These are phyloP conservation scores for Solanum ossicruentum DNA, from an alignment of 257 asterid genomes.

Conservation along the genomic window DNA sequence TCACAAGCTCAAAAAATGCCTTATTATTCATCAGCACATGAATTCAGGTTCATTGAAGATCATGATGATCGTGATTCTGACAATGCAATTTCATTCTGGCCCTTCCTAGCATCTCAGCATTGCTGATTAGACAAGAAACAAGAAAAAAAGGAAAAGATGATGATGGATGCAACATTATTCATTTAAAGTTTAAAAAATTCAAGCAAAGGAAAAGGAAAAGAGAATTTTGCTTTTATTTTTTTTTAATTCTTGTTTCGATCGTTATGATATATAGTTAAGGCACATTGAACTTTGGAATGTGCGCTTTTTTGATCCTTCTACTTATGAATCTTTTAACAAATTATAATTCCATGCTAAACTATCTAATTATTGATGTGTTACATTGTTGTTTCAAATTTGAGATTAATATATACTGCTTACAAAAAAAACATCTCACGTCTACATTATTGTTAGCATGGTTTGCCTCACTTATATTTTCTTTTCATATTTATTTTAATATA, in stretches of 20 bases:
- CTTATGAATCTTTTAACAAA: background rate
- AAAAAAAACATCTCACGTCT: background rate
- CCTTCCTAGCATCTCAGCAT: constrained; percentile 27
- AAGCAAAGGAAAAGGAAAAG: constrained; percentile 23
- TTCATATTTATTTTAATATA: background rate
- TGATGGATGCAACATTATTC: constrained; percentile 12
- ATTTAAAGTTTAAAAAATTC: constrained; percentile 30
- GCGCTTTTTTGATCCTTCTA: background rate
- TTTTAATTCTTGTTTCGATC: background rate
- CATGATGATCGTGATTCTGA: constrained; percentile 36
- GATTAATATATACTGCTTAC: background rate
- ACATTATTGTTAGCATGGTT: background rate
- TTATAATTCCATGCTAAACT: background rate
- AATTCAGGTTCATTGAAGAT: constrained; percentile 48
- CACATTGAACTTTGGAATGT: background rate
- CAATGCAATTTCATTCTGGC: constrained; percentile 57
- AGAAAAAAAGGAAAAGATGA: background rate
- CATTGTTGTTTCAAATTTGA: background rate
- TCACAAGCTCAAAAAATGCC: constrained; percentile 6
- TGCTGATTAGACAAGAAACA: constrained; percentile 19
- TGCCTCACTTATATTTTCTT: background rate
- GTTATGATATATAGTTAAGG: background rate
- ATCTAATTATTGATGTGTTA: background rate
- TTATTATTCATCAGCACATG: constrained; percentile 3
- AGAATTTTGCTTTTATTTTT: background rate